Conservation (phyloP, 169 alveolate genomes). For the Cryptosporidium andersoni region DNA sequence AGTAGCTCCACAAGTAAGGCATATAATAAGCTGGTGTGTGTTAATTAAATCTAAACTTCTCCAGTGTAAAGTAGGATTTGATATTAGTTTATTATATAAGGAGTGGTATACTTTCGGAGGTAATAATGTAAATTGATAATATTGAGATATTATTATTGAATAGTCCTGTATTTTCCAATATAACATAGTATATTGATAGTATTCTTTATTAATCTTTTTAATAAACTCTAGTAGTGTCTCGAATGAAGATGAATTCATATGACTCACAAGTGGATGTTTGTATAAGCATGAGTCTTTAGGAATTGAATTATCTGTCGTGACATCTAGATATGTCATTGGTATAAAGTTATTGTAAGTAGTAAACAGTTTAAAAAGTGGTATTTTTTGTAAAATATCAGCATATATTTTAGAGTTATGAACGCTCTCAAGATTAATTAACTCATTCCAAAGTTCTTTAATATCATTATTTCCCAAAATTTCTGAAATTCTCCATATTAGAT, state of each 20-base stretch:
- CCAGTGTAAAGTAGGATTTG: conserved; percentile 35
- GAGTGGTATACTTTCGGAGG: conserved; percentile 38
- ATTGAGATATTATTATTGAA: not conserved
- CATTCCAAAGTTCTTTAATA: not conserved
- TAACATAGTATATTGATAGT: not conserved
- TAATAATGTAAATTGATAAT: conserved; percentile 5
- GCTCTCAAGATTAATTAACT: not conserved
- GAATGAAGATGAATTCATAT: too few relatives aligned
- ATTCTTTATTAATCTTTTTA: not conserved
- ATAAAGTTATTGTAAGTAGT: too few relatives aligned
- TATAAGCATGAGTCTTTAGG: not conserved
- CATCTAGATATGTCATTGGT: too few relatives aligned
- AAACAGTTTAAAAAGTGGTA: too few relatives aligned
- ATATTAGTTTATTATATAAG: conserved; percentile 32
- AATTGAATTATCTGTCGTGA: not conserved
- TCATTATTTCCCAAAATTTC: too few relatives aligned
- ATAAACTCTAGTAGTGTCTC: too few relatives aligned
- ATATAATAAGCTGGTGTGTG: conserved; percentile 20
- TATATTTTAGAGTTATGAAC: not conserved
- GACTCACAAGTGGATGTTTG: too few relatives aligned
- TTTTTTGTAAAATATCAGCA: too few relatives aligned
- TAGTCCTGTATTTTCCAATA: not conserved
- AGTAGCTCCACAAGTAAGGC: conserved; percentile 38
- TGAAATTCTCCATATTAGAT: not conserved
- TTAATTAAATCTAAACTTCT: not conserved